Evolutionary conservation across 805 yeast genomes (phyloP), one percentile per base, ranked within the genome.

Genomic region (Kuraishia molischiana): DNA sequence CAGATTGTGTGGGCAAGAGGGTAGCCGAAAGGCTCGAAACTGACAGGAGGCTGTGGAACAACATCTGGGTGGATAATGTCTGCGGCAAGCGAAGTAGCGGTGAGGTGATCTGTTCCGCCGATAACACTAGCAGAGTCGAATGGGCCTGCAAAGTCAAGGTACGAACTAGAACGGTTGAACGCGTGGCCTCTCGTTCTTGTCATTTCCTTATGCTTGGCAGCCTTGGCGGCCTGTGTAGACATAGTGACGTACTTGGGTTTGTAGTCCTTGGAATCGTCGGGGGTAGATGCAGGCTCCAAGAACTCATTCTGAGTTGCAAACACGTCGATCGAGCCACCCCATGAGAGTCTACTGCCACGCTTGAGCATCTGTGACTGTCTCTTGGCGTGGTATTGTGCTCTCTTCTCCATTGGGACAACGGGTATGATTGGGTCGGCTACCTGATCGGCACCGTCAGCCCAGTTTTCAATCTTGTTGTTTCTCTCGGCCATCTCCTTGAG

Each of bases 21-120:
- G 49, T 64, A 85, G 0, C 79, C 82, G 59, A 72, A 85, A 4
- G 98, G 97, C 66, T 84, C 89, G 63, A 77, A 89, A 42, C 74
- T 83, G 14, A 78, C 72, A 1, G 95, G 95, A 0, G 97, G 97
- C 55, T 90, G 97, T 2, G 95, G 85, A 13, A 89, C 83, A 21
- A 77, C 84, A 51, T 83, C 84, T 9, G 87, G 83, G 47, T 79
- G 85, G 40, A 82, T 70, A 14, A 77, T 53, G 38, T 72, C 75
- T 2, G 79, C 64, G 29, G 77, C 72, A 45, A 84, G 58, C 3
- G 79, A 68, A 11, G 26, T 22, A 11, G 26, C 26, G 17, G 13
- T 28, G 14, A 11, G 13, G 8, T 11, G 8, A 9, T 9, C 13
- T 11, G 13, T 5, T 8, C 31, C 31, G 13, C 31, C 31, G 13